Base-by-base conservation (phyloP, 1,284 basidiomycete genomes). In the Mycosarcoma maydis region DNA sequence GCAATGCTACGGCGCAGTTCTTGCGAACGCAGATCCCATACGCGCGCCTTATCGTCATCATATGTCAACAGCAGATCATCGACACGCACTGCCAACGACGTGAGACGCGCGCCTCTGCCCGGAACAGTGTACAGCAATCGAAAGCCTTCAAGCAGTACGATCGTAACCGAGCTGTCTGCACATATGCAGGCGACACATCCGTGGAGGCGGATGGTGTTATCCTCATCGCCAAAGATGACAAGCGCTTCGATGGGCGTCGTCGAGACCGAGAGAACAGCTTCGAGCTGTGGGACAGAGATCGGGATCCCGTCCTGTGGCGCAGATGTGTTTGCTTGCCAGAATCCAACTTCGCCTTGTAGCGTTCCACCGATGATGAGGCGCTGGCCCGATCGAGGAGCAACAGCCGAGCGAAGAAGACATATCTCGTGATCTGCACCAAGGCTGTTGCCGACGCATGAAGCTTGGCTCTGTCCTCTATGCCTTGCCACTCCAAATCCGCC, bases 1-100 rank as follows among this genome's bases (percentile, higher is more conserved):
- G 86, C 87, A 84, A 92, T 91, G 0, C 92, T 91, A 34, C 94
- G 85, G 84, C 92, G 87, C 73, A 98, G 90, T 77, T 96, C 93
- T 47, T 87, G 87, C 0, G 89, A 90, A 57, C 88, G 87, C n/a
- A 90, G 84, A 78, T 96, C 91, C 93, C 95, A 98, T 1, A 94
- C 83, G 26, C 95, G 85, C 3, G 91, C 90, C 52, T 90, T 88
- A 3, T 87, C 87, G 66, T 92, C 89, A 2, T 85, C 85, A 78
- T 96, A 98, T 1, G 90, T 83, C 6, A 95, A 83, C 42, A 96
- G 78, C 22, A 98, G 83, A 67, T 92, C 89, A 52, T 90, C 70
- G 14, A 86, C 88, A 2, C 87, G 86, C 2, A 92, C 82, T 68
- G 88, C 91, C 20, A 95, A 82, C 30, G 85, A 83, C 17, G 85